Base-by-base conservation (phyloP, 495 filamentous ascomycete genomes). In the Terfezia claveryi region DNA sequence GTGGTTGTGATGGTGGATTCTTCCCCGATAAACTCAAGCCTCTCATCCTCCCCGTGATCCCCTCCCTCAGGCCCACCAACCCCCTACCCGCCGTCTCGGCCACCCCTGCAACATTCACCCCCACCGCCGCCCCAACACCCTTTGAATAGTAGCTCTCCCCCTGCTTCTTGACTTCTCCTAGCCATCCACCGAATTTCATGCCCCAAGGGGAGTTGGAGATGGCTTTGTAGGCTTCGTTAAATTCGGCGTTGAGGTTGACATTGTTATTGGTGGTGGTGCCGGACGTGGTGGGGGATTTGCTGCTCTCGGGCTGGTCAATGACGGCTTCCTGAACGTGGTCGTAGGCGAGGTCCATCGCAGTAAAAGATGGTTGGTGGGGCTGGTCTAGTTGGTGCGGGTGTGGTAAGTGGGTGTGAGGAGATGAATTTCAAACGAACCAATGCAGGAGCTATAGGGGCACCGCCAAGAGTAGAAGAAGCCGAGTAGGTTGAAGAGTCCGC, bases 161-260 rank as follows among this genome's bases (percentile, higher is more conserved):
- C 76, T 84, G 81, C 68, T 94, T 94, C 68, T 83, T 85, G 27
- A 94, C 89, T 65, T 77, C 87, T 54, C 82, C 82, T 64, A 92
- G 81, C 65, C 92, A 85, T 37, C 85, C 87, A 23, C 89, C 89
- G 41, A 99, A 79, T 61, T 76, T 77, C 17, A 80, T 78, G 37
- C 88, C 91, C 91, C 92, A 96, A 20, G 85, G 85, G 61, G 84
- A 91, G 57, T 76, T 76, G 27, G 85, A 89, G 65, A 96, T 83
- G 32, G 88, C 87, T 59, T 83, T 86, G 71, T 95, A 96, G 16
- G 89, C 89, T 69, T 95, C 86, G 69, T 93, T 83, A 56, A 99
- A 74, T 64, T 99, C 91, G 63, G 75, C 74, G 68, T 93, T 94
- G 27, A 96, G 74, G 38, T 78, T 78, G 41, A 46, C 17, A 46